These are phyloP conservation scores for Clavispora carvajalis DNA, from an alignment of 805 yeast species.

Conservation along the genomic window DNA sequence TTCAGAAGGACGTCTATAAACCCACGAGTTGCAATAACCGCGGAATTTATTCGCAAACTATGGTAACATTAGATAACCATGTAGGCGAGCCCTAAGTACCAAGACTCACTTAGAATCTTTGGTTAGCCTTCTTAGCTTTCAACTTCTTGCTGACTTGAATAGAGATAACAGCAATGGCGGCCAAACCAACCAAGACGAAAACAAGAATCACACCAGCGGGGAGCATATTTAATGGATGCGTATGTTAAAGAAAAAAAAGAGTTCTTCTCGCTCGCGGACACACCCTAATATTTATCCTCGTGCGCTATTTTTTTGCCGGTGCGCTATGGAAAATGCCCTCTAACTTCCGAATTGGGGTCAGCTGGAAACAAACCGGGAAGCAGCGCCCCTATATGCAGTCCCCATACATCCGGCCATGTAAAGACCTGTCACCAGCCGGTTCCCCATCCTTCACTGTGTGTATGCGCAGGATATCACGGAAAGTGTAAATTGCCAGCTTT, in stretches of 20 bases:
- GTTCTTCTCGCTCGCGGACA: slow-evolving; percentile 2
- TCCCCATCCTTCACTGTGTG: neutral
- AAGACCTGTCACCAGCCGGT: neutral
- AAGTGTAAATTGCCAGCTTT: no score
- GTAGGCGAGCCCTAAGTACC: neutral
- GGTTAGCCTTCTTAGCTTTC: slow-evolving; percentile 37
- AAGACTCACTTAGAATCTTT: slow-evolving; percentile 13
- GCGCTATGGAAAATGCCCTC: neutral
- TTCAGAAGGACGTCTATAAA: neutral
- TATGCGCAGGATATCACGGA: neutral
- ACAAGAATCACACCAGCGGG: slow-evolving; percentile 75
- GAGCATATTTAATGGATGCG: slow-evolving; percentile 39
- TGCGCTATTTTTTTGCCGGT: slow-evolving; percentile 10
- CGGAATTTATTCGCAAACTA: neutral
- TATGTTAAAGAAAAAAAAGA: slow-evolving; percentile 4
- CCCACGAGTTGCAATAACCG: neutral
- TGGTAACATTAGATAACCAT: neutral
- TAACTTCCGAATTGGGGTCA: neutral
- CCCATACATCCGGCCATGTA: neutral
- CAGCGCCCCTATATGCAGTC: neutral
- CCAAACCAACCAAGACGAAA: slow-evolving; percentile 52
- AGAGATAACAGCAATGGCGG: slow-evolving; percentile 30
- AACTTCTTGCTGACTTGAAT: slow-evolving; percentile 36
- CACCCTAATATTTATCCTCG: slow-evolving; percentile 4
- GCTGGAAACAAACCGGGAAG: slow-evolving; percentile 1